A percentile compares a stretch with the other conserved stretches of the same genome.
Evolutionary conservation across 1,139 yeast species (phyloP).

Genomic region (Zygosaccharomyces sapae): DNA sequence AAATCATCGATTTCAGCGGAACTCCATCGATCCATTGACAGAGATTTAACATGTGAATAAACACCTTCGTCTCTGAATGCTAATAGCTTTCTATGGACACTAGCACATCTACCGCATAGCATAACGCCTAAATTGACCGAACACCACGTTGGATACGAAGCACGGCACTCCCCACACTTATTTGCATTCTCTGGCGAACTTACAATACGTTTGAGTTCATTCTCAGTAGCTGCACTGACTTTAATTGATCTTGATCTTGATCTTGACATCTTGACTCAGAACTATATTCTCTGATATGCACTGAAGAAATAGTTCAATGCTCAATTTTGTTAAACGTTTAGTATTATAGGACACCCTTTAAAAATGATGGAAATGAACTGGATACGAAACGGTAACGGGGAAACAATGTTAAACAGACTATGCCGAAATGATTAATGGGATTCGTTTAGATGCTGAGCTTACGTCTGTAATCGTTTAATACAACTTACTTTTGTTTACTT

Average conservation of each 20-base stretch:
- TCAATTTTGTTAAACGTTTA: no score
- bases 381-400: no score
- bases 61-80: conserved; percentile 35
- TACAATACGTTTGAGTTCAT: conserved; percentile 39
- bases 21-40: conserved; percentile 77
- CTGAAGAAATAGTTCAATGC: no score
- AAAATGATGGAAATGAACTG: no score
- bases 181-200: conserved; percentile 46
- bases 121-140: conserved; percentile 48
- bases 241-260: conserved; percentile 6
- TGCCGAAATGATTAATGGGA: no score
- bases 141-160: conserved; percentile 51
- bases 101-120: conserved; percentile 75
- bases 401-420: no score
- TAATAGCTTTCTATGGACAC: conserved; percentile 42
- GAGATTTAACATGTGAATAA: conserved; percentile 37
- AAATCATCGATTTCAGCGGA: conserved; percentile 31
- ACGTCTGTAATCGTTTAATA: conserved; percentile 1
- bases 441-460: no score
- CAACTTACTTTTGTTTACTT: conserved; percentile 1
- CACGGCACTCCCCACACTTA: conserved; percentile 71
- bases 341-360: no score
- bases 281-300: neutral
- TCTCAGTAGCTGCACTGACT: conserved; percentile 10
- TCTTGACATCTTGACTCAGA: neutral